Percentiles rank a stretch among this genome's conserved stretches.
Evolutionary conservation across 176 grass and related monocot species (phyloP).

Genomic region (Phoenix dactylifera): DNA sequence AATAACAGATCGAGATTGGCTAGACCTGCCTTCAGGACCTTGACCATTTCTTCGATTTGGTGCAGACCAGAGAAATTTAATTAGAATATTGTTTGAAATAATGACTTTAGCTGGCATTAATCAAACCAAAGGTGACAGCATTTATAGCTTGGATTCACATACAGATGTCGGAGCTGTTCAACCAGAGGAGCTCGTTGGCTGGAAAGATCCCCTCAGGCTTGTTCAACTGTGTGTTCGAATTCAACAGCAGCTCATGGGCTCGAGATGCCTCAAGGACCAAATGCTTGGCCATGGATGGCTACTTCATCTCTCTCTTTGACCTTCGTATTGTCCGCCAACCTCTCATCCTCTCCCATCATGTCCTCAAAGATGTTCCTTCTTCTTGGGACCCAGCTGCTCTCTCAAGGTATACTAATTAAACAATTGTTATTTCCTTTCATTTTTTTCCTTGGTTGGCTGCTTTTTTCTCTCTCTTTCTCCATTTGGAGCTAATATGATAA

Average conservation of each 20-base stretch:
- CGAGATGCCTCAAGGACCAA: constrained; percentile 56
- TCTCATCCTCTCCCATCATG: constrained; percentile 35
- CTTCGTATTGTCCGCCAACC: constrained; percentile 46
- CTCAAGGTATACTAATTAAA: constrained; percentile 32
- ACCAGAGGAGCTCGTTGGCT: constrained; percentile 48
- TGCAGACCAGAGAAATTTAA: too few species aligned
- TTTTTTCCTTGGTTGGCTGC: too few species aligned
- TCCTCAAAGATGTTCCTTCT: constrained; percentile 43
- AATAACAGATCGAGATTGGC: too few species aligned
- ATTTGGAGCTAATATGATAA: too few species aligned
- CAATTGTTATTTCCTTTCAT: too few species aligned
- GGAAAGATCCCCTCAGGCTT: constrained; percentile 86
- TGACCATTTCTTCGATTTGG: too few species aligned
- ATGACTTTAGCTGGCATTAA: too few species aligned
- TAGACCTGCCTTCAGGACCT: too few species aligned
- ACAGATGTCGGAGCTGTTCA: constrained; percentile 91
- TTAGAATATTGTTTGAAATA: too few species aligned
- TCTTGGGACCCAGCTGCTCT: constrained; percentile 55
- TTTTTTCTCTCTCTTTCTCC: too few species aligned
- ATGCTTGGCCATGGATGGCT: constrained; percentile 70
- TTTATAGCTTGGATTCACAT: background rate
- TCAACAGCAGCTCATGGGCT: constrained; percentile 50
- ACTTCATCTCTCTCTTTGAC: constrained; percentile 90
- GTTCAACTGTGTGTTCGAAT: constrained; percentile 60
- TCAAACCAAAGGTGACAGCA: too few species aligned